Base-by-base conservation (phyloP, 306 rosid genomes). In the Delonix regia region DNA sequence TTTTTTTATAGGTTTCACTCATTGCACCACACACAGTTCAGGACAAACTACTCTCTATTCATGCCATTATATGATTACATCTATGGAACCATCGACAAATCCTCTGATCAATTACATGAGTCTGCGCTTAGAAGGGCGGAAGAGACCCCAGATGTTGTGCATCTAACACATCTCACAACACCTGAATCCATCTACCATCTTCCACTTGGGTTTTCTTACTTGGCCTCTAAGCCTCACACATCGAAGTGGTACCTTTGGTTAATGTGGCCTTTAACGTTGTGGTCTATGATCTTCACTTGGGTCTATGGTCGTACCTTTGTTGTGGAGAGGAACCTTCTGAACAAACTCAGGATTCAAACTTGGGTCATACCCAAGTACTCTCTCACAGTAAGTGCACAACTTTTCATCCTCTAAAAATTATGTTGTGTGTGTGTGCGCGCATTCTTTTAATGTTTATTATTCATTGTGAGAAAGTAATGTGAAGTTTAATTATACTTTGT, bases 201-300 rank as follows among this genome's bases (percentile, higher is more conserved):
- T 7, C 79, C 78, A 2, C 16, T 88, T 9, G 93, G 91, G 2
- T 88, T 89, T 78, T 87, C 97, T 4, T 27, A 74, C 27, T 39
- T 89, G 39, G 95, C 98, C 0, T 86, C 97, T 0, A 51, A 45
- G 11, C 98, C 95, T 0, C 78, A 85, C 76, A 71, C 70, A n/a
- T 60, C 92, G 19, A 83, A 79, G 8, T 88, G 92, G 93, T 88
- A 88, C 63, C 48, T 91, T 0, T 45, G 71, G 73, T 16, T 89
- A 19, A 81, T 91, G 85, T 91, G 97, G 91, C 98, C 98, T 0
- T 10, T 91, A 0, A 91, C 98, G 1, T 22, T 68, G 2, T 84
- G 68, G 79, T 87, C 90, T 36, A 79, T 84, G 79, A 15, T 87
- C 86, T 25, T 39, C 73, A 10, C 49, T 82, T 64, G 88, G 90